Percentiles rank a stretch among this genome's conserved stretches.
Conservation (phyloP, 2,329 filamentous ascomycete genomes). For the Claviceps africana region DNA sequence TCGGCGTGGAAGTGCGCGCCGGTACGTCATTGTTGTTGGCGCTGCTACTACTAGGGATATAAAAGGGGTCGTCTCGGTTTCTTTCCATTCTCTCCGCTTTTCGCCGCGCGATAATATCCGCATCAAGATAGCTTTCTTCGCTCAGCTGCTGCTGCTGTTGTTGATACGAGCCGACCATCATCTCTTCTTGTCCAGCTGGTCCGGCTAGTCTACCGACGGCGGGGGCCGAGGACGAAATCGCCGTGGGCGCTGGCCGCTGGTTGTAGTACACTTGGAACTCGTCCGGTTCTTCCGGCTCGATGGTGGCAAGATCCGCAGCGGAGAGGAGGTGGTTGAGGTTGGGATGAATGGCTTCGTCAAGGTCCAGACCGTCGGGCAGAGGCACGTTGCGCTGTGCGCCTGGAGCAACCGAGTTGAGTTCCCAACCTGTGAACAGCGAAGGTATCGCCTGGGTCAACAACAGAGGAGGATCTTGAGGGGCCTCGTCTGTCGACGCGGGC, state of each 20-base stretch:
- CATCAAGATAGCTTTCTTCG: slow-evolving; percentile 54
- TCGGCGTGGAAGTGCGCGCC: slow-evolving; percentile 56
- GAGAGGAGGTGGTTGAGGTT: slow-evolving; percentile 56
- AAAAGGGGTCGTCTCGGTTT: slow-evolving; percentile 89
- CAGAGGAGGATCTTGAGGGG: slow-evolving; percentile 56
- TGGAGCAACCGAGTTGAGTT: slow-evolving; percentile 78
- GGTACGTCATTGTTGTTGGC: slow-evolving; percentile 23
- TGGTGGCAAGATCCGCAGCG: slow-evolving; percentile 34
- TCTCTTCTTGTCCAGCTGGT: slow-evolving; percentile 30
- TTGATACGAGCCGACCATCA: slow-evolving; percentile 38
- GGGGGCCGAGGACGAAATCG: slow-evolving; percentile 35
- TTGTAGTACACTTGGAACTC: slow-evolving; percentile 57
- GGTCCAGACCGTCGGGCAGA: slow-evolving; percentile 57
- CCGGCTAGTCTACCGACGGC: slow-evolving; percentile 40
- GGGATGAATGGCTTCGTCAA: slow-evolving; percentile 70
- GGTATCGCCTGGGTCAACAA: slow-evolving; percentile 85
- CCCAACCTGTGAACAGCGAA: slow-evolving; percentile 69
- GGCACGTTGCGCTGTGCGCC: slow-evolving; percentile 80
- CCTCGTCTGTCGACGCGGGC: slow-evolving; percentile 37
- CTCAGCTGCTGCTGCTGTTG: slow-evolving; percentile 45
- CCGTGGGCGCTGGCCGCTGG: slow-evolving; percentile 36
- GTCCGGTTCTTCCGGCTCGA: slow-evolving; percentile 41
- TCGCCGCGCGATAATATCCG: slow-evolving; percentile 58
- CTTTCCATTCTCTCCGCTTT: slow-evolving; percentile 67
- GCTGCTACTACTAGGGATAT: slow-evolving; percentile 43